These are phyloP conservation scores for carrot (Daucus carota) DNA, from an alignment of 129 eudicot species.

Conservation along the genomic window DH1_v3.0 NC_030386.2:12421501-12422000, in stretches of 20 bases:
- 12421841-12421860: conserved; percentile 47
- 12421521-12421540: conserved; percentile 42
- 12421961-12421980: neutral
- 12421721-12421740: conserved; percentile 48
- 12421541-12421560: conserved; percentile 43
- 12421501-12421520: conserved; percentile 53
- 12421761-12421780: conserved; percentile 49
- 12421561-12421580: conserved; percentile 44
- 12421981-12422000: neutral
- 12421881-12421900: conserved; percentile 59
- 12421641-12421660: conserved; percentile 53
- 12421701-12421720: conserved; percentile 53
- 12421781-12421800: conserved; percentile 43
- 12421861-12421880: conserved; percentile 62
- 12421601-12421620: conserved; percentile 10
- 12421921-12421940: conserved; percentile 55
- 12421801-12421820: conserved; percentile 42
- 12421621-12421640: conserved; percentile 38
- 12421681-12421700: conserved; percentile 70
- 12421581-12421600: conserved; percentile 28
- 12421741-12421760: conserved; percentile 65
- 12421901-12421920: conserved; percentile 64
- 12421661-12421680: conserved; percentile 55
- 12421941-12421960: neutral
- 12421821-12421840: conserved; percentile 40